Conservation (phyloP, 495 filamentous ascomycete genomes). For the Penicillium paxilli region DNA sequence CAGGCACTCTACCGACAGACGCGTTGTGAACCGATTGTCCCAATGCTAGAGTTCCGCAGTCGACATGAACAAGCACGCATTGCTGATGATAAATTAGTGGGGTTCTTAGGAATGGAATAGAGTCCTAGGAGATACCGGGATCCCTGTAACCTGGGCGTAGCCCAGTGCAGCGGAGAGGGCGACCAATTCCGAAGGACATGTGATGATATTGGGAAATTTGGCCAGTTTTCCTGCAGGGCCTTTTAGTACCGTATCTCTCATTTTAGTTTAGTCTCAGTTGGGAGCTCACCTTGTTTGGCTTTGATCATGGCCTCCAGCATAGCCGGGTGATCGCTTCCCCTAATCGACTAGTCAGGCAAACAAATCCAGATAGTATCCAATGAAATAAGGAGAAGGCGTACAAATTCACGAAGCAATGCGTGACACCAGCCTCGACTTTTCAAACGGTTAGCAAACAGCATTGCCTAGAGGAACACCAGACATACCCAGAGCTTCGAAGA, state of each 20-base stretch:
- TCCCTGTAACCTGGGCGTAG: constrained; percentile 76
- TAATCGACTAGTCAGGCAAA: constrained; percentile 5
- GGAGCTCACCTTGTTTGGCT: constrained; percentile 56
- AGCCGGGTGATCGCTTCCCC: constrained; percentile 79
- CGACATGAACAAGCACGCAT: constrained; percentile 87
- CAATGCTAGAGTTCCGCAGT: constrained; percentile 85
- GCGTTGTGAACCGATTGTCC: constrained; percentile 92
- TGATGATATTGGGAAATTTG: constrained; percentile 79
- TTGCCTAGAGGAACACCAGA: not conserved
- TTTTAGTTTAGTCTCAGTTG: not conserved
- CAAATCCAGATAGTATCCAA: not conserved
- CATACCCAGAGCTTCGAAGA: constrained; percentile 25
- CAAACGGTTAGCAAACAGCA: not conserved
- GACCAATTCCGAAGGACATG: constrained; percentile 93
- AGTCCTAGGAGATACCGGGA: constrained; percentile 51
- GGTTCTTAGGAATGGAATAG: not conserved
- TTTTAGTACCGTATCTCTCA: not conserved
- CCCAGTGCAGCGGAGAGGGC: constrained; percentile 92
- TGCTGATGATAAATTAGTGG: constrained; percentile 40
- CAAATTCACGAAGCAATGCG: constrained; percentile 26
- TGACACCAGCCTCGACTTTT: constrained; percentile 21
- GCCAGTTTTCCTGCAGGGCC: constrained; percentile 32
- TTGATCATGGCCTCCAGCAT: constrained; percentile 92
- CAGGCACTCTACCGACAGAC: constrained; percentile 72
- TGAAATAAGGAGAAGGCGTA: constrained; percentile 1